These are phyloP conservation scores for Pontederia paniculata DNA, from an alignment of 176 grass and related monocot genomes.

Conservation along the genomic window DNA sequence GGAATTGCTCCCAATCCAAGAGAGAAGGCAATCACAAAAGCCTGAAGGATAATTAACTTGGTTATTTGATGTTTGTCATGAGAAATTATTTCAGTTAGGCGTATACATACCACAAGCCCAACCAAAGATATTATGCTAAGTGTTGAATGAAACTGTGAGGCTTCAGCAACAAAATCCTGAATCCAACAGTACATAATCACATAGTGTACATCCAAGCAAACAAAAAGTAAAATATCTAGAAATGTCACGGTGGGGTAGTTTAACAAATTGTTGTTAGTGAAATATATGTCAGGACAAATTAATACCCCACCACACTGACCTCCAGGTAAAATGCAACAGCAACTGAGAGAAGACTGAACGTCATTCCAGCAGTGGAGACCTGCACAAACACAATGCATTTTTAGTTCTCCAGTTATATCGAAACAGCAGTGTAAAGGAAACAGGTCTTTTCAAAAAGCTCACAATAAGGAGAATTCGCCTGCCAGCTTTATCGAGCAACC, in stretches of 20 bases:
- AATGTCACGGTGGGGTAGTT: not conserved
- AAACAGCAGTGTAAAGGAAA: not conserved
- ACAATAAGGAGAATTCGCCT: slow-evolving; percentile 87
- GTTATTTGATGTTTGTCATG: not conserved
- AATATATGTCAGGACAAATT: not conserved
- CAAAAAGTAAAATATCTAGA: not conserved
- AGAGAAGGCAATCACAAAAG: slow-evolving; percentile 67
- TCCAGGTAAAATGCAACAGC: slow-evolving; percentile 69
- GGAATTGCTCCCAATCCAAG: slow-evolving; percentile 91
- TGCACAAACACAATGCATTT: slow-evolving; percentile 12
- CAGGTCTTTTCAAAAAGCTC: slow-evolving; percentile 7
- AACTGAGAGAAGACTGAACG: slow-evolving; percentile 69
- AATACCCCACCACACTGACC: slow-evolving; percentile 23
- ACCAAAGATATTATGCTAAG: slow-evolving; percentile 75
- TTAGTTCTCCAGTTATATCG: slow-evolving; percentile 2
- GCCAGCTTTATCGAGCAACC: slow-evolving; percentile 90
- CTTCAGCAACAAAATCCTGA: slow-evolving; percentile 47
- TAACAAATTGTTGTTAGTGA: not conserved
- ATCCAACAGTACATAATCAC: slow-evolving; percentile 16
- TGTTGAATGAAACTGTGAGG: slow-evolving; percentile 44
- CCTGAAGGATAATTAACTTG: slow-evolving; percentile 36
- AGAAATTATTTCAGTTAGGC: not conserved
- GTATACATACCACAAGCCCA: slow-evolving; percentile 65
- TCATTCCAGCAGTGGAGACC: slow-evolving; percentile 71
- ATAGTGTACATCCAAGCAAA: not conserved